Conservation (phyloP, 495 filamentous ascomycete species). For the Bathelium albidoporum region DNA sequence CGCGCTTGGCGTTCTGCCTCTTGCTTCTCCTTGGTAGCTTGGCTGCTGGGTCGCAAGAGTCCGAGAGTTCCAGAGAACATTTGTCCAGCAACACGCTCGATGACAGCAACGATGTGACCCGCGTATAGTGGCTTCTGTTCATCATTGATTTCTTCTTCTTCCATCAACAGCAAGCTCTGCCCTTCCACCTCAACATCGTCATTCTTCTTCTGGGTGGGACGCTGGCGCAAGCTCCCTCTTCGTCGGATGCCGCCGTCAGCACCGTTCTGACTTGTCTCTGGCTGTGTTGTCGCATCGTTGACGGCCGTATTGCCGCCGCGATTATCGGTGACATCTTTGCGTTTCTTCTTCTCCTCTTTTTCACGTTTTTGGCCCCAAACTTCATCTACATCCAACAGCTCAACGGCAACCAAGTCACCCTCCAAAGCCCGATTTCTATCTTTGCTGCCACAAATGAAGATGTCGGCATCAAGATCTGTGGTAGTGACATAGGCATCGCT, state of each 20-base stretch:
- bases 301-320: constrained; percentile 59
- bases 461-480: constrained; percentile 90
- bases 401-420: constrained; percentile 89
- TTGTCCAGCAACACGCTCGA: constrained; percentile 91
- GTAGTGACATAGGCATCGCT: constrained; percentile 97
- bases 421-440: constrained; percentile 93
- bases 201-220: constrained; percentile 98
- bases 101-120: constrained; percentile 91
- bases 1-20: constrained; percentile 89
- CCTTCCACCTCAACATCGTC: constrained; percentile 98
- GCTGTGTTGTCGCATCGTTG: constrained; percentile 55
- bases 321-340: constrained; percentile 94
- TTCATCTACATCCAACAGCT: constrained; percentile 95
- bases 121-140: constrained; percentile 96
- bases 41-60: constrained; percentile 87
- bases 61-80: constrained; percentile 98
- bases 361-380: constrained; percentile 98
- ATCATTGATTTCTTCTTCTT: constrained; percentile 97
- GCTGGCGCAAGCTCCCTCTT: constrained; percentile 87
- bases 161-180: constrained; percentile 89
- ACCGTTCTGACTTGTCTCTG: constrained; percentile 51
- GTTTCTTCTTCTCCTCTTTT: constrained; percentile 99
- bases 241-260: constrained; percentile 73
- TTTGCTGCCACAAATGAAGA: constrained; percentile 98
- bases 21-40: constrained; percentile 99